A percentile compares a stretch with the other conserved stretches of the same genome.
Conservation (phyloP, 805 yeast species). For the Saccharomyces eubayanus region DNA sequence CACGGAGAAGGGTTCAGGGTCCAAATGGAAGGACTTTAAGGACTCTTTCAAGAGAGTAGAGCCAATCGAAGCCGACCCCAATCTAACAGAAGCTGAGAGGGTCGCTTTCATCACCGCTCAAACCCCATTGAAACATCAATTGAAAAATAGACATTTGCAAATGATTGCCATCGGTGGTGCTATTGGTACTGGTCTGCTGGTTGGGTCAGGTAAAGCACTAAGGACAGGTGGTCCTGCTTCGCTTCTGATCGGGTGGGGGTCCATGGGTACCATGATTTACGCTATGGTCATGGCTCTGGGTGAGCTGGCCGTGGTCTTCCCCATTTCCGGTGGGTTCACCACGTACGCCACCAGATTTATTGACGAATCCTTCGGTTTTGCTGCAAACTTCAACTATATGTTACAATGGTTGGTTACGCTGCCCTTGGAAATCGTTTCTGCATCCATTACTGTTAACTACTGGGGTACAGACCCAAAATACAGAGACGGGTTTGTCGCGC, state of each 20-base stretch:
- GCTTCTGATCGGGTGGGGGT: conserved; percentile 44
- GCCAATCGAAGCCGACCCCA: conserved; percentile 31
- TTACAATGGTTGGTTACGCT: conserved; percentile 45
- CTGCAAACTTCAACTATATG: conserved; percentile 51
- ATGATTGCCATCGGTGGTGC: conserved; percentile 68
- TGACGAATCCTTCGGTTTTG: conserved; percentile 56
- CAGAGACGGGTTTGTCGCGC: conserved; percentile 42
- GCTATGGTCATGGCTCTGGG: conserved; percentile 55
- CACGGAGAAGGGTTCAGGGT: background rate
- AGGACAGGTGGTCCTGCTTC: conserved; percentile 63
- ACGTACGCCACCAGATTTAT: conserved; percentile 54
- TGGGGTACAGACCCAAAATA: conserved; percentile 42
- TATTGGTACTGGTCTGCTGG: conserved; percentile 69
- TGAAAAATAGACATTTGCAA: conserved; percentile 49
- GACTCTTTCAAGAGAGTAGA: conserved; percentile 9
- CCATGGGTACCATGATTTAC: conserved; percentile 49
- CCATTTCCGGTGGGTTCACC: conserved; percentile 56
- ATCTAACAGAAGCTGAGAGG: conserved; percentile 37
- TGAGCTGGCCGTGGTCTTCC: conserved; percentile 52
- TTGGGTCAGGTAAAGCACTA: conserved; percentile 59
- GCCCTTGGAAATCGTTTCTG: conserved; percentile 47
- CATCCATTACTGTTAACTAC: conserved; percentile 44
- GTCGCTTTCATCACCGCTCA: conserved; percentile 39
- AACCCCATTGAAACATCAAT: conserved; percentile 48
- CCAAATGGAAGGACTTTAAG: conserved; percentile 6